Evolutionary conservation across 2,329 filamentous ascomycete genomes (phyloP).

Genomic region (Rutstroemia sp.): DNA sequence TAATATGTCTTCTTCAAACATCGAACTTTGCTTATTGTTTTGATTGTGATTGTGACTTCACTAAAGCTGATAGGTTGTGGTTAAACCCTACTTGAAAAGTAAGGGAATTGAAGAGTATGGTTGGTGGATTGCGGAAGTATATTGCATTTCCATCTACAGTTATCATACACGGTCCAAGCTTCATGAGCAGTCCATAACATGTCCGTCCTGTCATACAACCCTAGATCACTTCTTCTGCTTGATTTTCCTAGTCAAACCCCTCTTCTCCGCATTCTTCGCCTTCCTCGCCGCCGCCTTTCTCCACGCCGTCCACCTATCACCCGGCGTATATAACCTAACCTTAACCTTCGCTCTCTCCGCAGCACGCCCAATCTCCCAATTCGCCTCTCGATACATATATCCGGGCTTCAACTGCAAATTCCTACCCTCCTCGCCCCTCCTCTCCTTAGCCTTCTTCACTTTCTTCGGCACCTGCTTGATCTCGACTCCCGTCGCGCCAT

Average conservation of each 20-base stretch:
- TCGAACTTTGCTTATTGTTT: too few species aligned
- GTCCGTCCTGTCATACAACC: not conserved
- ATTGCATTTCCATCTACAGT: too few species aligned
- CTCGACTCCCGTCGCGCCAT: conserved; percentile 6
- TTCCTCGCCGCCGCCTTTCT: conserved; percentile 47
- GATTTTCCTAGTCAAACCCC: conserved; percentile 40
- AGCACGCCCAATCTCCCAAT: conserved; percentile 60
- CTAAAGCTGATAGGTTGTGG: too few species aligned
- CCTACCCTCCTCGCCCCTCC: conserved; percentile 30
- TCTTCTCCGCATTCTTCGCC: conserved; percentile 44
- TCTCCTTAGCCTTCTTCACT: conserved; percentile 15
- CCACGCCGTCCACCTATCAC: conserved; percentile 55
- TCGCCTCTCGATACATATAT: conserved; percentile 58
- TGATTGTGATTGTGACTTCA: too few species aligned
- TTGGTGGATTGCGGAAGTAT: too few species aligned
- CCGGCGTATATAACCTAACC: conserved; percentile 49
- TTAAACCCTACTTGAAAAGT: too few species aligned
- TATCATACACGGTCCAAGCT: not conserved
- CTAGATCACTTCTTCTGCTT: not conserved
- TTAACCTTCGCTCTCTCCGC: conserved; percentile 52
- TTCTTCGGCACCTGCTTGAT: conserved; percentile 11
- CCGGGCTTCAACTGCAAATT: conserved; percentile 41
- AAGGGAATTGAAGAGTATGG: too few species aligned
- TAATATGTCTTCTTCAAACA: not conserved
- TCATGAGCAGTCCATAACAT: not conserved